A percentile compares a stretch with the other conserved stretches of the same genome.
Evolutionary conservation across 2,329 filamentous ascomycete genomes (phyloP).

Genomic region (Claviceps monticola): DNA sequence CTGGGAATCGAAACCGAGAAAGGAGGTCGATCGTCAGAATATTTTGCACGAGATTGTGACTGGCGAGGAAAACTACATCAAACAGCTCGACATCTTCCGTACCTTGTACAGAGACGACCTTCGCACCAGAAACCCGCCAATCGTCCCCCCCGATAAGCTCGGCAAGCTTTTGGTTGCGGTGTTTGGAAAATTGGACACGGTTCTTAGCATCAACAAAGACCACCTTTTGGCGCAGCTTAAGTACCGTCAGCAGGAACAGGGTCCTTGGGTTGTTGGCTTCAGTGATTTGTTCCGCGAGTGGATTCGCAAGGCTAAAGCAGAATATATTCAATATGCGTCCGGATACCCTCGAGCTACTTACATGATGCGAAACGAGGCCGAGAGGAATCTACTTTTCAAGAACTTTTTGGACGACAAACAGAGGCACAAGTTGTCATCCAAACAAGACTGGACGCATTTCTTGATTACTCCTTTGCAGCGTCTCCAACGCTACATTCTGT

Average conservation of each 20-base stretch:
- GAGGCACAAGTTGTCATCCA: slow-evolving; percentile 63
- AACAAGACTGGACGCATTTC: slow-evolving; percentile 87
- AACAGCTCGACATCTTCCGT: slow-evolving; percentile 73
- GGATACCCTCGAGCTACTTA: slow-evolving; percentile 75
- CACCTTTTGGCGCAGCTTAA: slow-evolving; percentile 86
- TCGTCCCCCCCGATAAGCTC: slow-evolving; percentile 66
- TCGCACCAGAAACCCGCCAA: slow-evolving; percentile 55
- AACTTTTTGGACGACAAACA: slow-evolving; percentile 72
- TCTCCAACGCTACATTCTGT: slow-evolving; percentile 75
- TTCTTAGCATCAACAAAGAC: slow-evolving; percentile 86
- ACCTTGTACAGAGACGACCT: slow-evolving; percentile 77
- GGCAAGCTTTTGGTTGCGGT: slow-evolving; percentile 71
- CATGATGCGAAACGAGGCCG: slow-evolving; percentile 69
- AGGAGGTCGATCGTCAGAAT: slow-evolving; percentile 87
- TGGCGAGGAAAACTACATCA: slow-evolving; percentile 83
- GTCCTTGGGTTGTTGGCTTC: slow-evolving; percentile 85
- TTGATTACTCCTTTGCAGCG: slow-evolving; percentile 87
- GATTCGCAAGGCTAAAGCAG: slow-evolving; percentile 82
- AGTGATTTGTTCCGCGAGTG: slow-evolving; percentile 97
- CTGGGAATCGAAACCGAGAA: slow-evolving; percentile 57
- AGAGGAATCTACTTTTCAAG: slow-evolving; percentile 74
- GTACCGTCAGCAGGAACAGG: slow-evolving; percentile 92
- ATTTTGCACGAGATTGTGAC: slow-evolving; percentile 91
- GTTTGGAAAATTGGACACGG: slow-evolving; percentile 80
- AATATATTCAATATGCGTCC: slow-evolving; percentile 86